phyloP scores from a whole-genome alignment of 768 basidiomycete genomes.

The Trametes sanguinea region DNA sequence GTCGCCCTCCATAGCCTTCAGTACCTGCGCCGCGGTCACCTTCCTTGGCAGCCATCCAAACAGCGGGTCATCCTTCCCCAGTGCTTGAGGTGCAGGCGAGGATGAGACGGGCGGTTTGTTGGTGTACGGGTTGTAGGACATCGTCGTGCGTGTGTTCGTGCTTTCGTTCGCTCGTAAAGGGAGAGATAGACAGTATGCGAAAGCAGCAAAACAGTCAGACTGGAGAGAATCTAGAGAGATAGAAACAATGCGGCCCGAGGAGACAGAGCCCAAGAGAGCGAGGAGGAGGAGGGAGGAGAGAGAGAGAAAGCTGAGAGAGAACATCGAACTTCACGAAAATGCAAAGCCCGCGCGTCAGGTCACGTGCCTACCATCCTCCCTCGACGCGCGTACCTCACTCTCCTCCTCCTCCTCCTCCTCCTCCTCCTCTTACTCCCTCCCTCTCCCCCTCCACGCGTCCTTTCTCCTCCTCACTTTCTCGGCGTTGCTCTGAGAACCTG shows the following conservation, averaged over 20 bases:
- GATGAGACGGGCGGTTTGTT: constrained; percentile 21
- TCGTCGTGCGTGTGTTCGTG: too few relatives aligned
- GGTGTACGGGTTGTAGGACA: constrained; percentile 29
- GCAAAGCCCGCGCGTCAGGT: constrained; percentile 4
- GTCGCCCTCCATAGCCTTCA: constrained; percentile 52
- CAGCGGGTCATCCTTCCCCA: constrained; percentile 26
- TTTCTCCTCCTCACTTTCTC: background rate
- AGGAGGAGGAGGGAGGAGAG: background rate
- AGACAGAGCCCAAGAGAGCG: background rate
- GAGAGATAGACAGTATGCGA: too few relatives aligned
- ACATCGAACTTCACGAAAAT: constrained; percentile 6
- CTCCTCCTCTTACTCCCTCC: background rate
- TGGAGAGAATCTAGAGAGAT: too few relatives aligned
- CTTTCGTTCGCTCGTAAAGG: too few relatives aligned
- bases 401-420: background rate
- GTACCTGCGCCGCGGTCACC: constrained; percentile 27
- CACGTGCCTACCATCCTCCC: constrained; percentile 7
- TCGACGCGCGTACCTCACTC: constrained; percentile 17
- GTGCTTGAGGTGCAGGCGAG: background rate
- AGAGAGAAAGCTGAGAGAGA: background rate
- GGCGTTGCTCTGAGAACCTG: too few relatives aligned
- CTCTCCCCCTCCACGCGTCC: background rate
- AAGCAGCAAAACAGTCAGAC: too few relatives aligned
- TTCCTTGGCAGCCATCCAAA: constrained; percentile 31
- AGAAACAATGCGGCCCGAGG: too few relatives aligned